These are phyloP conservation scores for Toxoplasma gondii DNA, from an alignment of 169 alveolate species.

Conservation along the genomic window DNA sequence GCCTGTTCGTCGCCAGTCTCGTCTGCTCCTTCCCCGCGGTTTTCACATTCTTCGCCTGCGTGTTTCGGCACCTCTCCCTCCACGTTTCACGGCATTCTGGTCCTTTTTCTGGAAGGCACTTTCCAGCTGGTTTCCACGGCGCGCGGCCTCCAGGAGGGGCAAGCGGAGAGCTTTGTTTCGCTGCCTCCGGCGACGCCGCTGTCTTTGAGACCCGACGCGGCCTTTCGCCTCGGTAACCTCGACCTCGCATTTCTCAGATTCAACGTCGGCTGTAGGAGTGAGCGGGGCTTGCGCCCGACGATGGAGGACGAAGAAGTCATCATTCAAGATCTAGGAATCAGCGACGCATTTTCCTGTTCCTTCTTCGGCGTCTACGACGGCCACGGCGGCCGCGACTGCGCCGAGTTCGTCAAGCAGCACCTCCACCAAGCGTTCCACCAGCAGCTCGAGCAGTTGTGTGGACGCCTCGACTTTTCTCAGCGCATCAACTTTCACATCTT, in stretches of 20 bases:
- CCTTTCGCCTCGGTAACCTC: background rate
- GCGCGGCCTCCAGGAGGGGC: background rate
- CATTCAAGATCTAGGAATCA: conserved; percentile 38
- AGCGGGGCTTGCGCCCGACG: conserved; percentile 47
- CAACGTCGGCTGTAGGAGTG: conserved; percentile 26
- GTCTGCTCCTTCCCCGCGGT: background rate
- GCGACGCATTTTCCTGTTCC: conserved; percentile 40
- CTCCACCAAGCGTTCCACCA: conserved; percentile 69
- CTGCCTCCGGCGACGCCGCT: background rate
- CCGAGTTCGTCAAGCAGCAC: conserved; percentile 77
- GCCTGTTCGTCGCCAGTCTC: background rate
- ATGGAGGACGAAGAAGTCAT: conserved; percentile 70
- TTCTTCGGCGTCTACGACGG: conserved; percentile 83
- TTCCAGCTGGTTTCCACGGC: background rate
- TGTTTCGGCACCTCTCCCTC: background rate
- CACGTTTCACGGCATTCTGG: background rate
- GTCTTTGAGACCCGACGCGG: background rate
- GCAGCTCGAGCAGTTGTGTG: conserved; percentile 27
- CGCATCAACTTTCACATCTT: background rate
- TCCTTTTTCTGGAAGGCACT: background rate
- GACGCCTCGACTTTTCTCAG: background rate
- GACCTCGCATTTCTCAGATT: conserved; percentile 38
- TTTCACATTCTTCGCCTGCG: background rate
- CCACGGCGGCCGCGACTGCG: conserved; percentile 83
- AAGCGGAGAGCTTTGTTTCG: background rate